phyloP scores from a whole-genome alignment of 2,329 filamentous ascomycete species.

The Fusarium devonianum region DNA sequence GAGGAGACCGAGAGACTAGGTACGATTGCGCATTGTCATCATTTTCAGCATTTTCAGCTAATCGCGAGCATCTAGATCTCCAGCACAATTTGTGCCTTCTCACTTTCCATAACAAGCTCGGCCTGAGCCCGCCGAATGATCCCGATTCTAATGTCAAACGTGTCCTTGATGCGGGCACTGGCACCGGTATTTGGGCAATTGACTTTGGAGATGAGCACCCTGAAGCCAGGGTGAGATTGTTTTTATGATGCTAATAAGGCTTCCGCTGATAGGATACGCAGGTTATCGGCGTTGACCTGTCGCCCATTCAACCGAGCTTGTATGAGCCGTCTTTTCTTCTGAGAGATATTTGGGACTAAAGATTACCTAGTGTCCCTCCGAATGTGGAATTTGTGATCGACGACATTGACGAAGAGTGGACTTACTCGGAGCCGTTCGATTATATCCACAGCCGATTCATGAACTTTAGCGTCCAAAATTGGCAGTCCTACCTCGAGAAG shows the following conservation, averaged over 20 bases:
- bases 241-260: neutral
- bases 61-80: neutral
- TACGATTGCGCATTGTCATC: neutral
- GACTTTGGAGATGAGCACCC: conserved; percentile 9
- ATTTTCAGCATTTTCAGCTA: no score
- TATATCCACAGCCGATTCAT: conserved; percentile 12
- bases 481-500: neutral
- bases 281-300: conserved; percentile 4
- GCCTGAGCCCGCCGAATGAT: neutral
- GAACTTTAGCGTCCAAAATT: conserved; percentile 5
- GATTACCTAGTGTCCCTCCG: neutral
- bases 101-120: conserved; percentile 5
- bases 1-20: neutral
- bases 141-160: conserved; percentile 1
- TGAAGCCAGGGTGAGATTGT: neutral
- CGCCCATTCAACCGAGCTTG: conserved; percentile 6
- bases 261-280: neutral
- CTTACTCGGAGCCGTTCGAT: neutral
- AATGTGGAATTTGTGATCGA: conserved; percentile 4
- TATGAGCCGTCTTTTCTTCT: neutral
- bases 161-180: conserved; percentile 1
- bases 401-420: conserved; percentile 4
- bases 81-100: conserved; percentile 6
- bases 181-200: conserved; percentile 8
- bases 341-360: neutral